Evolutionary conservation across 2,329 filamentous ascomycete genomes (phyloP).

Genomic region (Pestalotiopsis sp.): DNA sequence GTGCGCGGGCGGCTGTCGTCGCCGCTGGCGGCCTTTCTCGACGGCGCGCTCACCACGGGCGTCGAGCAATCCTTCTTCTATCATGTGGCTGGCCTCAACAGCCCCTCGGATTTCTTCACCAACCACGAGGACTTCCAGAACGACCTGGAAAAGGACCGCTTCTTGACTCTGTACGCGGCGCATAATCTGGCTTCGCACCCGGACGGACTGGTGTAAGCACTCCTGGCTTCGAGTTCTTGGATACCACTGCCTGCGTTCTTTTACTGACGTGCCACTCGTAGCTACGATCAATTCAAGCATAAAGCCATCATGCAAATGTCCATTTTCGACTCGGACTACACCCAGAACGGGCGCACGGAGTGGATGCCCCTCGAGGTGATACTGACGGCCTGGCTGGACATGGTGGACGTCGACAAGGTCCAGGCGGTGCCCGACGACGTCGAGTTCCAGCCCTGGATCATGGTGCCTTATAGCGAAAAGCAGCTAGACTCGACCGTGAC

Average conservation of each 20-base stretch:
- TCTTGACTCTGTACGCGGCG: not conserved
- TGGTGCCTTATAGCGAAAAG: not conserved
- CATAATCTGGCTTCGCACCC: not conserved
- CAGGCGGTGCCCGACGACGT: not conserved
- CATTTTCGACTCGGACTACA: not conserved
- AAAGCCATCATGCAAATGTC: slow-evolving; percentile 7
- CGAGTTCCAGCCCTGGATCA: not conserved
- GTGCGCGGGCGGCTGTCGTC: not conserved
- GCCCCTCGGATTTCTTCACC: not conserved
- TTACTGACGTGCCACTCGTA: not conserved
- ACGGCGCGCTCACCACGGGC: not conserved
- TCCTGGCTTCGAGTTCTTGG: no score
- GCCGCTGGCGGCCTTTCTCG: not conserved
- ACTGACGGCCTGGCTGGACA: slow-evolving; percentile 2
- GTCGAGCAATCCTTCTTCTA: not conserved
- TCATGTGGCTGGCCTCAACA: not conserved
- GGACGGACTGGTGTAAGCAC: not conserved
- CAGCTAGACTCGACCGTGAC: not conserved
- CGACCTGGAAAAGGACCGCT: not conserved
- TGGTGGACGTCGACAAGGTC: slow-evolving; percentile 1
- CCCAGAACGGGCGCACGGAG: not conserved
- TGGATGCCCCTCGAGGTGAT: not conserved
- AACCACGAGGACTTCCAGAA: not conserved
- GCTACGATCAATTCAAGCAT: not conserved
- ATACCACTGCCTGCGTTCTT: no score